Conservation (phyloP, 2,329 filamentous ascomycete genomes). For the Penicillium sp. region DNA sequence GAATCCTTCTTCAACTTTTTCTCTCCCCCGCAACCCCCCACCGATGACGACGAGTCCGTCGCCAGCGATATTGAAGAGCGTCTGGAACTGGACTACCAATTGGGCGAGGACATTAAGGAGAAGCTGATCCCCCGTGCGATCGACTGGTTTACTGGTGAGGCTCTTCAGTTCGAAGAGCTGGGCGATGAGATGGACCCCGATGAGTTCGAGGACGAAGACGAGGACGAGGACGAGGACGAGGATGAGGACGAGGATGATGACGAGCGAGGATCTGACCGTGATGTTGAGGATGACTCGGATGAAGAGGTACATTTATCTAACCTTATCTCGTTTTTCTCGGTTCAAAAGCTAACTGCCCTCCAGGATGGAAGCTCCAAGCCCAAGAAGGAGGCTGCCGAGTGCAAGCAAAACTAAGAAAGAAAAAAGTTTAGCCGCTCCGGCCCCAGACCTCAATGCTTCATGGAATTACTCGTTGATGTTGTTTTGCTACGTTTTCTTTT, state of each 20-base stretch:
- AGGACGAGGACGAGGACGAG: constrained; percentile 83
- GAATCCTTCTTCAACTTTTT: constrained; percentile 99
- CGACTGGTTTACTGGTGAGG: constrained; percentile 99
- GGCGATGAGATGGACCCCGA: constrained; percentile 80
- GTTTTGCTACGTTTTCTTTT: constrained; percentile 25
- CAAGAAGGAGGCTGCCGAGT: constrained; percentile 91
- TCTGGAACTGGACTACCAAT: constrained; percentile 91
- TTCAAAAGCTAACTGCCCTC: not conserved
- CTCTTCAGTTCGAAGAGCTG: constrained; percentile 91
- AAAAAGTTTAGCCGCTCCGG: constrained; percentile 3
- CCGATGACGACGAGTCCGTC: constrained; percentile 65
- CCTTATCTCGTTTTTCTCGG: not conserved
- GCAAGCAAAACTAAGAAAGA: constrained; percentile 86
- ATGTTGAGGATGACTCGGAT: constrained; percentile 63
- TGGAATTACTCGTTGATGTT: constrained; percentile 35
- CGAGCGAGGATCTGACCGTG: constrained; percentile 61
- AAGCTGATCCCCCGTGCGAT: constrained; percentile 98
- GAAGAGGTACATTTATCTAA: constrained; percentile 44
- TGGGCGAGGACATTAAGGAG: constrained; percentile 99
- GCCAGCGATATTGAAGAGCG: constrained; percentile 94
- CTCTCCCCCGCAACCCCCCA: constrained; percentile 84
- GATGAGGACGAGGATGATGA: constrained; percentile 71
- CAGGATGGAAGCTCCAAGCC: constrained; percentile 86
- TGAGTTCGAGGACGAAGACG: constrained; percentile 85
- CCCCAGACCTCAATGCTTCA: constrained; percentile 30